phyloP scores from a whole-genome alignment of 2,329 filamentous ascomycete genomes.

The Cladophialophora exuberans region DNA sequence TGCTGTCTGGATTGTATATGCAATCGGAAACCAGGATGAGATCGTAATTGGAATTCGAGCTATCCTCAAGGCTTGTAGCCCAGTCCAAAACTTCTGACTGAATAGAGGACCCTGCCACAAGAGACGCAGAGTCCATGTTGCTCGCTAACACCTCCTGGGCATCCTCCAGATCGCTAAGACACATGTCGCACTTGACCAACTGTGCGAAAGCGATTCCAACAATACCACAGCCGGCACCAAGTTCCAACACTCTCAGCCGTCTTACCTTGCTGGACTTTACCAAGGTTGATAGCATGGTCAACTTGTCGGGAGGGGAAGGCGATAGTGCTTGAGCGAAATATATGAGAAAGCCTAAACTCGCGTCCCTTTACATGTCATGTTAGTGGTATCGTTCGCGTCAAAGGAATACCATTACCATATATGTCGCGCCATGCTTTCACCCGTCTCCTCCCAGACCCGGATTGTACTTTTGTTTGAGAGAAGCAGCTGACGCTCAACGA shows the following conservation, averaged over 20 bases:
- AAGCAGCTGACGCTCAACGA: slow-evolving; percentile 60
- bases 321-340: slow-evolving; percentile 52
- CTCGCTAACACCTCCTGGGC: slow-evolving; percentile 62
- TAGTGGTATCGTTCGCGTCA: slow-evolving; percentile 16
- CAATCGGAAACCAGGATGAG: slow-evolving; percentile 70
- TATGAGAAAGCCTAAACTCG: slow-evolving; percentile 60
- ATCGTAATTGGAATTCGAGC: slow-evolving; percentile 51
- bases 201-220: slow-evolving; percentile 67
- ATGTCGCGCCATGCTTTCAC: slow-evolving; percentile 73
- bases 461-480: slow-evolving; percentile 46
- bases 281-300: slow-evolving; percentile 39
- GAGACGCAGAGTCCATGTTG: slow-evolving; percentile 55
- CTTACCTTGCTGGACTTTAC: slow-evolving; percentile 36
- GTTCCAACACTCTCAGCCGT: slow-evolving; percentile 60
- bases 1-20: slow-evolving; percentile 72
- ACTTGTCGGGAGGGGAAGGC: slow-evolving; percentile 30
- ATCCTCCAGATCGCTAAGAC: slow-evolving; percentile 69
- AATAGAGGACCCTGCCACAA: slow-evolving; percentile 47
- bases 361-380: slow-evolving; percentile 51
- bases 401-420: slow-evolving; percentile 58
- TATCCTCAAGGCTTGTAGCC: slow-evolving; percentile 51
- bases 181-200: slow-evolving; percentile 54
- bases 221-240: slow-evolving; percentile 70
- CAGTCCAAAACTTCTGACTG: slow-evolving; percentile 64
- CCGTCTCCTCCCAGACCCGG: slow-evolving; percentile 69